Evolutionary conservation across 495 filamentous ascomycete species (phyloP).

Genomic region (Xylaria sp.): DNA sequence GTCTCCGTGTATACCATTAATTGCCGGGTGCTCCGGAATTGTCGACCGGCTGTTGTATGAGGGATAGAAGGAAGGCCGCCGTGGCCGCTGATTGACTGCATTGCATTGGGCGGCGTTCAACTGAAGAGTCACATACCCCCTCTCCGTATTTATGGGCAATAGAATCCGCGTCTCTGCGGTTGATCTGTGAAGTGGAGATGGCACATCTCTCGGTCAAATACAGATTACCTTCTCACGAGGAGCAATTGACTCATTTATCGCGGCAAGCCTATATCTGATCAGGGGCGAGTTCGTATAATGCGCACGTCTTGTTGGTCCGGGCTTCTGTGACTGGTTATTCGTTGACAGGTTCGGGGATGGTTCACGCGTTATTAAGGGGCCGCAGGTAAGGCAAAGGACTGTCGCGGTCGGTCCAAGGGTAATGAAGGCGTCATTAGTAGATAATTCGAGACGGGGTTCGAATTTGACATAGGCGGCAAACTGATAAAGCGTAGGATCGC

Average conservation of each 20-base stretch:
- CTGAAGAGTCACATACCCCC: slow-evolving; percentile 14
- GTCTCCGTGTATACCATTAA: slow-evolving; percentile 20
- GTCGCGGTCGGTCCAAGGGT: not conserved
- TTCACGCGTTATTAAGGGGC: not conserved
- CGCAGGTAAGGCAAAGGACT: not conserved
- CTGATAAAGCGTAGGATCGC: not conserved
- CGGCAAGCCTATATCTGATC: not conserved
- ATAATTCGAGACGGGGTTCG: not conserved
- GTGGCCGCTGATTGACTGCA: slow-evolving; percentile 18
- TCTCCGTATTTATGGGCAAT: slow-evolving; percentile 1
- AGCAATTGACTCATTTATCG: slow-evolving; percentile 1
- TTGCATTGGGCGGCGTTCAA: slow-evolving; percentile 33
- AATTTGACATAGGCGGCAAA: slow-evolving; percentile 4
- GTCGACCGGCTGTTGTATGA: slow-evolving; percentile 18
- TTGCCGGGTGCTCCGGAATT: slow-evolving; percentile 13
- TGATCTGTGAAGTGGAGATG: not conserved
- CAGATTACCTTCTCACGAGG: not conserved
- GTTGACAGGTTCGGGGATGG: not conserved
- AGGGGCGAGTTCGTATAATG: not conserved
- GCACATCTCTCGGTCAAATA: not conserved
- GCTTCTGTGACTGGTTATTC: not conserved
- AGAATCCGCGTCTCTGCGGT: not conserved
- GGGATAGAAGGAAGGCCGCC: slow-evolving; percentile 29
- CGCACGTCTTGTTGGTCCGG: not conserved
- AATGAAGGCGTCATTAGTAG: not conserved